A percentile compares a stretch with the other conserved stretches of the same genome.
Conservation (phyloP, 169 alveolate species). For the Toxoplasma gondii region DNA sequence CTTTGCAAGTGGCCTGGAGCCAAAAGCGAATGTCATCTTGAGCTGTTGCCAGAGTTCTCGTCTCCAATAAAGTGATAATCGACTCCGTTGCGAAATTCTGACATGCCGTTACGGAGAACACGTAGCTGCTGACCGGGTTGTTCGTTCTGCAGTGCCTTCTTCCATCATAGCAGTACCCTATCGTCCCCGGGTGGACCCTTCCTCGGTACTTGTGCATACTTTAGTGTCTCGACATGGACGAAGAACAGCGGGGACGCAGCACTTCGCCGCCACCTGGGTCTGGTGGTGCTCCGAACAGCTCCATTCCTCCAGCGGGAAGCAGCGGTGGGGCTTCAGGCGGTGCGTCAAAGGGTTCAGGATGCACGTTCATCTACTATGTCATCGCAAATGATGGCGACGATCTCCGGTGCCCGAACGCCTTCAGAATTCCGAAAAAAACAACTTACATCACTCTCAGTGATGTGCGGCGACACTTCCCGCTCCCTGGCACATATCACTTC, state of each 20-base stretch:
- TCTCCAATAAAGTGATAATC: no score
- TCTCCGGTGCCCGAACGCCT: not conserved
- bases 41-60: no score
- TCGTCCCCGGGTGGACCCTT: no score
- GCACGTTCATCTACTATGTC: conserved; percentile 11
- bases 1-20: no score
- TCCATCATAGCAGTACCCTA: no score
- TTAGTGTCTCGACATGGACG: not conserved
- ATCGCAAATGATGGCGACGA: not conserved
- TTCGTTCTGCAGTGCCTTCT: no score
- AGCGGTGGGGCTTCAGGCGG: not conserved
- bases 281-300: not conserved
- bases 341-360: not conserved
- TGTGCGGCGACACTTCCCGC: not conserved
- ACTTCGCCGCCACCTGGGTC: not conserved
- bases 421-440: not conserved
- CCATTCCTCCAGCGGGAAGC: not conserved
- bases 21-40: no score
- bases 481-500: conserved; percentile 23
- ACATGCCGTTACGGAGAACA: no score
- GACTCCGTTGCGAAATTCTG: no score
- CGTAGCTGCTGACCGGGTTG: no score
- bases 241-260: not conserved
- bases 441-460: not conserved
- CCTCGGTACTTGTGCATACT: no score